Base-by-base conservation (phyloP, 176 grass and related monocot genomes). In the Pharus latifolius region DNA sequence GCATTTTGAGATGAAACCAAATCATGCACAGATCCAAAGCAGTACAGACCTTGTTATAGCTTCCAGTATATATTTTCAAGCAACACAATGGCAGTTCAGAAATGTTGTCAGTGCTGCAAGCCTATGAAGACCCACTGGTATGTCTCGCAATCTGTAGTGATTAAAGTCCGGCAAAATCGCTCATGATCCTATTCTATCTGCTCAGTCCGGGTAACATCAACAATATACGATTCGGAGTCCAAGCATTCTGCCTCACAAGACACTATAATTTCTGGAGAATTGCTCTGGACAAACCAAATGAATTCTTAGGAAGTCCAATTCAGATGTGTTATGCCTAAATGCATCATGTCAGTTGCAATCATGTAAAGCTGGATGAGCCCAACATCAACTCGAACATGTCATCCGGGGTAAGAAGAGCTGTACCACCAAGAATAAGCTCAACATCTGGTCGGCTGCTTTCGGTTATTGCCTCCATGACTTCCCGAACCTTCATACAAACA, bases 371-470 rank as follows among this genome's bases (percentile, higher is more conserved):
- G 10, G 67, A 80, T 18, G 83, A 88, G 60, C 84, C 91, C 64
- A 99, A 48, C 75, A 99, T 83, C 63, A 91, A 72, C 63, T 94
- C 76, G 77, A 99, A 99, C 95, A 94, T 91, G 76, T 94, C 90
- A 64, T 85, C 79, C 55, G 84, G 84, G 43, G 87, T 94, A 46
- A 99, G 85, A 62, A 99, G 85, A 55, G 78, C 91, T 50, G 90
- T 99, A 16, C 90, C 95, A 65, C 95, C 90, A 57, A 99, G 70
- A 99, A 99, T 86, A 69, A 94, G 70, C 53, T 99, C 84, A 23
- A 84, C 67, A 56, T 93, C 87, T 15, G 87, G 68, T 70, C 87
- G 94, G 55, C 65, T 69, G 59, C 82, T 86, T 72, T 88, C 95
- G 50, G 75, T 66, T 60, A 99, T 82, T 60, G 90, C 95, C 22